A percentile compares a stretch with the other conserved stretches of the same genome.
Evolutionary conservation across 371 early-diverging fungal species (phyloP).

Genomic region (Syncephalastrum racemosum): DNA sequence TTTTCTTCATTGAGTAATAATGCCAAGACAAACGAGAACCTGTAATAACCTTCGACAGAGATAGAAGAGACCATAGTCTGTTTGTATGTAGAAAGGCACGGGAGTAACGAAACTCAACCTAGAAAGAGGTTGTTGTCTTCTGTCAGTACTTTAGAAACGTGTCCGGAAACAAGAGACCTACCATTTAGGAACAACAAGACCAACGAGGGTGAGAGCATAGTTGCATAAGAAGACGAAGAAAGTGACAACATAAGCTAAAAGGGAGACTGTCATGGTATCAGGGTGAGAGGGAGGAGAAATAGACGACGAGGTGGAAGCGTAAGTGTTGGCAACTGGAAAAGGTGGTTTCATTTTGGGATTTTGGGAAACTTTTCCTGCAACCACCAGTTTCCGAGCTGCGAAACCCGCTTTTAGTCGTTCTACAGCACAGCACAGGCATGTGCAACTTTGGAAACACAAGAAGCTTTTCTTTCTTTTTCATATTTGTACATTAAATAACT

Average conservation of each 20-base stretch:
- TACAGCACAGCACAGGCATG: too few species aligned
- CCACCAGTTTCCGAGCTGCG: too few species aligned
- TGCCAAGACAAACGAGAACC: neutral
- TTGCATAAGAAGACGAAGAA: slow-evolving; percentile 44
- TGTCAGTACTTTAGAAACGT: neutral
- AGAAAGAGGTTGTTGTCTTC: neutral
- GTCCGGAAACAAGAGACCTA: slow-evolving; percentile 10
- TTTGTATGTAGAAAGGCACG: slow-evolving; percentile 47
- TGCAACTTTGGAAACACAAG: too few species aligned
- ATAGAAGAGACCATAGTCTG: slow-evolving; percentile 46
- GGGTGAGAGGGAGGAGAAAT: too few species aligned
- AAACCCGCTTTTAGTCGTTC: too few species aligned
- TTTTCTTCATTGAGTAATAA: neutral
- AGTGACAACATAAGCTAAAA: slow-evolving; percentile 44
- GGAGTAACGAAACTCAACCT: slow-evolving; percentile 49
- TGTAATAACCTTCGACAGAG: slow-evolving; percentile 39
- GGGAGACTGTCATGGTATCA: slow-evolving; percentile 38
- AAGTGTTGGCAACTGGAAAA: too few species aligned
- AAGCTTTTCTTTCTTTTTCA: too few species aligned
- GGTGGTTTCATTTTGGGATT: too few species aligned
- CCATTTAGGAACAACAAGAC: slow-evolving; percentile 47
- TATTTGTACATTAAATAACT: too few species aligned
- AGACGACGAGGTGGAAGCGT: too few species aligned
- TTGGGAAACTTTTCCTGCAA: too few species aligned
- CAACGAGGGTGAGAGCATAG: slow-evolving; percentile 34